Evolutionary conservation across 176 grass and related monocot species (phyloP).

Genomic region (Aegilops longissima): DNA sequence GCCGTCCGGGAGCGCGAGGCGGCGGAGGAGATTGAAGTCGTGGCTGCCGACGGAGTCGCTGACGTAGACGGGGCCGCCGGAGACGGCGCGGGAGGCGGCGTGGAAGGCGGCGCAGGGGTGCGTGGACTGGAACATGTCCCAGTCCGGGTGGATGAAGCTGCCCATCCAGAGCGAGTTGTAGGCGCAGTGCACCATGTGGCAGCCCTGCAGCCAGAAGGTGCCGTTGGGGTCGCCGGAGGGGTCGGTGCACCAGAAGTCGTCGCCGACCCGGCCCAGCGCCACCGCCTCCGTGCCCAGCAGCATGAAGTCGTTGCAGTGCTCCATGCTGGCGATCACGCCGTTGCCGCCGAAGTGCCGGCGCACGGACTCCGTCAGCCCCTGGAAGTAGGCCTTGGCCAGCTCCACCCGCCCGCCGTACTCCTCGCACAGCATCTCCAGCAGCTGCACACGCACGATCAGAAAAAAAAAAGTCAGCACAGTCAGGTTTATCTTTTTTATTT

Average conservation of each 20-base stretch:
- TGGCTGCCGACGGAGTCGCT: conserved; percentile 79
- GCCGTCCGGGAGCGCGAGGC: conserved; percentile 66
- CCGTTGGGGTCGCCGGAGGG: conserved; percentile 87
- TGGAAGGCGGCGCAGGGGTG: conserved; percentile 90
- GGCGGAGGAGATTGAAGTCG: conserved; percentile 72
- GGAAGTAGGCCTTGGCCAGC: conserved; percentile 76
- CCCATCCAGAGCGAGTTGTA: conserved; percentile 99
- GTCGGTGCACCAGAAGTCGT: conserved; percentile 96
- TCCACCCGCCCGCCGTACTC: conserved; percentile 82
- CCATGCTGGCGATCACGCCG: conserved; percentile 97
- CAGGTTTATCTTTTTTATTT: neutral
- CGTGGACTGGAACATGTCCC: conserved; percentile 99
- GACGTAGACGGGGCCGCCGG: conserved; percentile 84
- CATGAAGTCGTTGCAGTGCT: conserved; percentile 99
- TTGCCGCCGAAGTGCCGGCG: conserved; percentile 79
- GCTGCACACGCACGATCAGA: conserved; percentile 10
- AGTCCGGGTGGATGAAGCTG: conserved; percentile 91
- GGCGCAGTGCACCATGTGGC: conserved; percentile 99
- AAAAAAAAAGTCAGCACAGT: neutral
- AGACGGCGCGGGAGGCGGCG: conserved; percentile 91
- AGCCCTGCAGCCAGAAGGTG: conserved; percentile 93
- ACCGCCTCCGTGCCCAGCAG: conserved; percentile 78
- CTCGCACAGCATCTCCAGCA: conserved; percentile 93
- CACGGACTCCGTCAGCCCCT: conserved; percentile 64
- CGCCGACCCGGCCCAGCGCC: conserved; percentile 80